phyloP scores from a whole-genome alignment of 768 basidiomycete species.

The Tulasnella sp. region DNA sequence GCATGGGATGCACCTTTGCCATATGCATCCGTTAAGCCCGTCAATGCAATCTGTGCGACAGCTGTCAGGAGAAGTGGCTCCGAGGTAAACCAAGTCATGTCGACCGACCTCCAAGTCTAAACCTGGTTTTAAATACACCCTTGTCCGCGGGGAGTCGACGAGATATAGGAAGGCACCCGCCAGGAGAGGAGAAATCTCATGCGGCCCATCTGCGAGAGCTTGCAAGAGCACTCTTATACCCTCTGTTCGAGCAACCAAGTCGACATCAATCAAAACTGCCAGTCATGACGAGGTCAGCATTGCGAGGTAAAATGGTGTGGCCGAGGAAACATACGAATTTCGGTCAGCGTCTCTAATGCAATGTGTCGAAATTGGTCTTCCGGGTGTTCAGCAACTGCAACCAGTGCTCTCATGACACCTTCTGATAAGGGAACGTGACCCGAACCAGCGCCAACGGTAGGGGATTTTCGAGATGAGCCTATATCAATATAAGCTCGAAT shows the following conservation, averaged over 20 bases:
- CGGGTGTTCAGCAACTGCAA: constrained; percentile 86
- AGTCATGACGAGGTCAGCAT: neutral
- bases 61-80: neutral
- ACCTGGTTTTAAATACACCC: constrained; percentile 72
- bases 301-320: neutral
- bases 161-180: constrained; percentile 77
- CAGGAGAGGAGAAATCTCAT: constrained; percentile 70
- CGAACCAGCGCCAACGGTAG: constrained; percentile 35
- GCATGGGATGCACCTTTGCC: constrained; percentile 74
- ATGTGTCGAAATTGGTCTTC: constrained; percentile 85
- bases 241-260: constrained; percentile 72
- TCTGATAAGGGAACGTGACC: constrained; percentile 53
- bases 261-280: constrained; percentile 82
- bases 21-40: constrained; percentile 89
- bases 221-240: constrained; percentile 84
- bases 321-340: constrained; percentile 61
- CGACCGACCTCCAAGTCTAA: constrained; percentile 76
- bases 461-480: constrained; percentile 43
- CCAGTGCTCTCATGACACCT: constrained; percentile 77
- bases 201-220: constrained; percentile 82
- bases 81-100: neutral
- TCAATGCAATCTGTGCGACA: constrained; percentile 65
- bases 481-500: constrained; percentile 78
- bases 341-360: constrained; percentile 80
- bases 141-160: constrained; percentile 77